Evolutionary conservation across 805 yeast species (phyloP), one percentile per base, ranked within the genome.

Genomic region (Candida sakaeoensis): DNA sequence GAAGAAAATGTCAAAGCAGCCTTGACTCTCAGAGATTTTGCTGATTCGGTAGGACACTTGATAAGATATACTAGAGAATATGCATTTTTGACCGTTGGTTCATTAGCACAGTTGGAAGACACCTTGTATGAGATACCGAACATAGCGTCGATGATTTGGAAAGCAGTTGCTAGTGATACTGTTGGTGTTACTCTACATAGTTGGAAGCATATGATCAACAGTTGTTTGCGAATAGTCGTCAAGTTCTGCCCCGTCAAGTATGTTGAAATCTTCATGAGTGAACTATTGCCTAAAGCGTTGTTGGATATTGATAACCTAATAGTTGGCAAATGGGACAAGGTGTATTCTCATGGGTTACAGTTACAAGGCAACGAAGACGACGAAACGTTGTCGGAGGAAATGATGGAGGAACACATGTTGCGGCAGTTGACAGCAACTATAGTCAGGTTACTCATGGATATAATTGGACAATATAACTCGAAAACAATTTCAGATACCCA

Each of bases 31-130:
- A 75, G 98, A 49, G 99, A 93, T 63, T 93, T 93, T 70, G 98
- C 99, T 0, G 98, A 95, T 58, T 85, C 95, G 10, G 95, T 93
- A 10, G 99, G 99, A 13, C 97, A 93, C 60, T 86, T 88, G 53
- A 82, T 93, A 12, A 73, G 99, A 52, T 93, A 95, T 55, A 93
- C 99, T 0, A 77, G 99, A 49, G 99, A 93, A 60, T 93, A 95
- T 58, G 95, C 96, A 2, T 85, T 89, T 56, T 64, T 91, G 47
- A 87, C 97, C 1, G 72, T 93, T 25, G 90, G 95, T 13, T 86
- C 96, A 1, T 84, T 93, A 37, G 79, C 96, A 0, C 91, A 87
- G 52, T 70, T 93, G 40, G 97, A 93, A 36, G 95, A 83, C 44
- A 85, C 96, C 0, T 70, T 93, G 45, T 93, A 86, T 53, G 90